Base-by-base conservation (phyloP, 2,329 filamentous ascomycete species). In the Blumeriella jaapii region DNA sequence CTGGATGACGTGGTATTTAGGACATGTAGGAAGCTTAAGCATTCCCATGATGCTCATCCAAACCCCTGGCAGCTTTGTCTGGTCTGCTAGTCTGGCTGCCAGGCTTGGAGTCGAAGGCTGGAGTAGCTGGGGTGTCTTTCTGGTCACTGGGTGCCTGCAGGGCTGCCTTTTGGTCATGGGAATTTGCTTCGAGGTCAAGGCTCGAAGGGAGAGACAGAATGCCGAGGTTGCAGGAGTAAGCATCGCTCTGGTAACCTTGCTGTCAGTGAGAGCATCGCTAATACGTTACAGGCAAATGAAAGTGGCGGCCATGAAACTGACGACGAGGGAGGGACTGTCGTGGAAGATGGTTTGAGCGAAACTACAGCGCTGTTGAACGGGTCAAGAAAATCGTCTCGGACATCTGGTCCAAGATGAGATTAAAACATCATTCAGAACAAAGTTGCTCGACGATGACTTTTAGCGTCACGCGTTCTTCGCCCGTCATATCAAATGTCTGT, bases 41-140 rank as follows among this genome's bases (percentile, higher is more conserved):
- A 91, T 98, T 38, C 80, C 85, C 4, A 96, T 95, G 81, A 96
- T 98, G 87, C 82, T 82, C 55, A 94, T 98, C 20, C 91, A 98
- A 59, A 95, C 89, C 0, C 91, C 91, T 0, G 91, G 91, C 0
- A 86, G 85, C 40, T 78, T 94, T 48, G 63, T 98, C 5, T 96
- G 93, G 61, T 86, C 89, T 0, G 78, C 71, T 9, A 95, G 86
- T 56, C 62, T 98, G 27, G 85, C 79, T 32, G 74, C 73, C 6
- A 72, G 91, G 29, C 68, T 95, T 13, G 91, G 91, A 0, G 68
- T 67, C 51, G 75, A 71, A 20, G 89, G 89, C 0, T 98, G 91
- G 91, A 95, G 87, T 59, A 85, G 86, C 0, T 98, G 91, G 91
- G 78, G 85, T 7, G 78, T 96, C 10, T 93, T 89, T 54, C 67